These are phyloP conservation scores for Arabidopsis hybrid DNA, from an alignment of 441 rosid genomes.

Conservation along the genomic window DNA sequence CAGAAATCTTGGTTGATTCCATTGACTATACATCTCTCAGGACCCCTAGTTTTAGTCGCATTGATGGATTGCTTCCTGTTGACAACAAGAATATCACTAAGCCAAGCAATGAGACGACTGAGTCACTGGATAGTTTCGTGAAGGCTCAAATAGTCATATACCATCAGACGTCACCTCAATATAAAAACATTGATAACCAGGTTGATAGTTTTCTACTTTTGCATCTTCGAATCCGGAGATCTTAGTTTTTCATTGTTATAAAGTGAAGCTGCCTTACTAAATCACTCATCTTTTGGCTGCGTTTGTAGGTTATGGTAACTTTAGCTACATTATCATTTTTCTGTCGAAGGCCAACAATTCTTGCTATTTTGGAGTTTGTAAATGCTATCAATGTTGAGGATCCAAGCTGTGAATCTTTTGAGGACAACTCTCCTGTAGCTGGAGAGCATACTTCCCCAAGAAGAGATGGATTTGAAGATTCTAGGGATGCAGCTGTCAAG, in stretches of 20 bases:
- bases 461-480: slow-evolving; percentile 57
- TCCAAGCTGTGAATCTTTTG: slow-evolving; percentile 63
- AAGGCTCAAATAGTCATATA: slow-evolving; percentile 90
- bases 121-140: slow-evolving; percentile 86
- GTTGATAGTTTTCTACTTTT: slow-evolving; percentile 51
- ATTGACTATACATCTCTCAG: slow-evolving; percentile 56
- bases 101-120: slow-evolving; percentile 54
- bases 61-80: slow-evolving; percentile 81
- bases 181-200: slow-evolving; percentile 79
- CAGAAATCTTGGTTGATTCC: slow-evolving; percentile 79
- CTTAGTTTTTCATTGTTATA: slow-evolving; percentile 22
- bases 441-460: slow-evolving; percentile 51
- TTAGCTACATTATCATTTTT: slow-evolving; percentile 91
- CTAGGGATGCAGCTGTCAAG: slow-evolving; percentile 74
- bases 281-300: slow-evolving; percentile 38
- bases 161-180: slow-evolving; percentile 78
- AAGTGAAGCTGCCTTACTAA: slow-evolving; percentile 20
- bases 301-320: slow-evolving; percentile 74
- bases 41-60: slow-evolving; percentile 82
- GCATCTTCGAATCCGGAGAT: slow-evolving; percentile 23
- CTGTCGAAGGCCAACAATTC: slow-evolving; percentile 96
- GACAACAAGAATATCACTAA: slow-evolving; percentile 48
- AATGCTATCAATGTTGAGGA: slow-evolving; percentile 77
- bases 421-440: slow-evolving; percentile 65
- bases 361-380: slow-evolving; percentile 94